A percentile compares a stretch with the other conserved stretches of the same genome.
These are phyloP conservation scores for Zopfochytrium polystomum DNA, from an alignment of 371 early-diverging fungal genomes.

Conservation along the genomic window DNA sequence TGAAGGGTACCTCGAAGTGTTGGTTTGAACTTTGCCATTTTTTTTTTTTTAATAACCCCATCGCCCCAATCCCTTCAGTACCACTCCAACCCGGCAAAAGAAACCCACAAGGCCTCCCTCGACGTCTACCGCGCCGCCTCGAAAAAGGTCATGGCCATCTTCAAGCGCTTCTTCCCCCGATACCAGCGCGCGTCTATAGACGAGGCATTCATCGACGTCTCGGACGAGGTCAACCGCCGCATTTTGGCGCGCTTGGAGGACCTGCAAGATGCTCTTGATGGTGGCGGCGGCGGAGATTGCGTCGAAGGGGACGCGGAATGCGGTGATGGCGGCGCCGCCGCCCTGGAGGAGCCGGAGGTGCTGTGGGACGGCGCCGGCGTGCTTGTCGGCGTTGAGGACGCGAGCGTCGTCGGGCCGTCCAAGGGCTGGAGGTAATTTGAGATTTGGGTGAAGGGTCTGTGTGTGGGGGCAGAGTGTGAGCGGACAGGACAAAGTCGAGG, in stretches of 20 bases:
- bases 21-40: not conserved
- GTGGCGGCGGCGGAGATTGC: conserved; percentile 26
- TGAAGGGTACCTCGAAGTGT: too few species aligned
- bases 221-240: conserved; percentile 60
- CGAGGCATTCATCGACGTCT: conserved; percentile 85
- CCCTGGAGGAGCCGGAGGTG: conserved; percentile 18
- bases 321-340: not conserved
- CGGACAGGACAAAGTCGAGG: not conserved
- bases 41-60: not conserved
- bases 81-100: conserved; percentile 60
- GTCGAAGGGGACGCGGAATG: conserved; percentile 22
- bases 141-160: conserved; percentile 13
- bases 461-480: not conserved
- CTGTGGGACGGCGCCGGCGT: conserved; percentile 29
- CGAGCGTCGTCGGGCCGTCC: not conserved
- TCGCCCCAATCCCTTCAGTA: too few species aligned
- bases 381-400: conserved; percentile 16
- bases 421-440: conserved; percentile 17
- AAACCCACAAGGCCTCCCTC: conserved; percentile 86
- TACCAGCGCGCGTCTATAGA: conserved; percentile 54
- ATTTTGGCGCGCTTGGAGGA: conserved; percentile 40
- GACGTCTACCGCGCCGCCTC: conserved; percentile 43
- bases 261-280: conserved; percentile 19
- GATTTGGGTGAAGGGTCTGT: not conserved
- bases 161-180: conserved; percentile 25